Evolutionary conservation across 495 filamentous ascomycete species (phyloP).

Genomic region (Penicillium herquei): DNA sequence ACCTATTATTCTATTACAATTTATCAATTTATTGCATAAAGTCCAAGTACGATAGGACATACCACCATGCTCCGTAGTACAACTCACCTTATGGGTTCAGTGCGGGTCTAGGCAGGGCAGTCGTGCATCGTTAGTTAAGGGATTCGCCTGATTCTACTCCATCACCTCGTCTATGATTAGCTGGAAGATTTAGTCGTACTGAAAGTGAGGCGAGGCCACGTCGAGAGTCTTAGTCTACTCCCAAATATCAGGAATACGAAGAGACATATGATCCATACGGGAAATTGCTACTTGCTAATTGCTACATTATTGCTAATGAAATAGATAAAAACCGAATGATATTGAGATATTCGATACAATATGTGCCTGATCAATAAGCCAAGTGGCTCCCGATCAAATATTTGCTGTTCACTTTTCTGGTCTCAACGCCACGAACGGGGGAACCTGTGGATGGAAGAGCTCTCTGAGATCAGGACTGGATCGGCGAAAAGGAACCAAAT

Average conservation of each 20-base stretch:
- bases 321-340: constrained; percentile 7
- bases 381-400: constrained; percentile 15
- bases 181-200: background rate
- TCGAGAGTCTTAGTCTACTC: background rate
- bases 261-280: background rate
- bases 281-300: background rate
- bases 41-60: background rate
- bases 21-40: background rate
- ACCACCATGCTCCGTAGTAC: background rate
- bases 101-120: constrained; percentile 7
- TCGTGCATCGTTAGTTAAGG: constrained; percentile 2
- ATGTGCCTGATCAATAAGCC: constrained; percentile 19
- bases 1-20: too few species aligned
- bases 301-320: too few species aligned
- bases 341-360: constrained; percentile 16
- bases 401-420: constrained; percentile 33
- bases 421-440: constrained; percentile 25
- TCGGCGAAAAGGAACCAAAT: constrained; percentile 38
- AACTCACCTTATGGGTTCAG: background rate
- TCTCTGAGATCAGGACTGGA: constrained; percentile 26
- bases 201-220: constrained; percentile 9
- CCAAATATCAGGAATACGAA: background rate
- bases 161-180: background rate
- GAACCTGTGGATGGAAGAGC: constrained; percentile 19
- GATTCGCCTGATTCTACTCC: background rate